These are phyloP conservation scores for Ganoderma sinense DNA, from an alignment of 1,284 basidiomycete genomes.

Conservation along the genomic window DNA sequence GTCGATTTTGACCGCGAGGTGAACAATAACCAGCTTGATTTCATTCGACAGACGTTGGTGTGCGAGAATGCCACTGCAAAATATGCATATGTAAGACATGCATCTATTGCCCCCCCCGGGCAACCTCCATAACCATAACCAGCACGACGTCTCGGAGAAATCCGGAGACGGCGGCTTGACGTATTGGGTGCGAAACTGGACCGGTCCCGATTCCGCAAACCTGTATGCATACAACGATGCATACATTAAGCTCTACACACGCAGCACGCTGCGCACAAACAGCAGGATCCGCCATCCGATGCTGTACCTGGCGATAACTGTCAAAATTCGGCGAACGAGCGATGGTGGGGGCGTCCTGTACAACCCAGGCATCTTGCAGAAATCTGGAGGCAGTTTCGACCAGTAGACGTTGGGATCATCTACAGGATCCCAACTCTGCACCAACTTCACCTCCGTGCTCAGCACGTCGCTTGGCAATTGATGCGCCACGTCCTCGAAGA, in stretches of 20 bases:
- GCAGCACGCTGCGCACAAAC: slow-evolving; percentile 5
- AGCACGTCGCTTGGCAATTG: neutral
- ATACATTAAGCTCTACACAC: neutral
- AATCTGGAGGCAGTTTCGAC: neutral
- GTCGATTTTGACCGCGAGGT: too few relatives aligned
- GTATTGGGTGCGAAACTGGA: too few relatives aligned
- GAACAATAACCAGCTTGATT: too few relatives aligned
- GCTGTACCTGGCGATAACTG: neutral
- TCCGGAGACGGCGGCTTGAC: too few relatives aligned
- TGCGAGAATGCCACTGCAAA: too few relatives aligned
- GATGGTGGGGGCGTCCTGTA: slow-evolving; percentile 1
- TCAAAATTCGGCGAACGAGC: neutral
- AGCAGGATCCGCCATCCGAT: neutral
- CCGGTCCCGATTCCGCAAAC: too few relatives aligned
- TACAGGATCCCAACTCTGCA: neutral
- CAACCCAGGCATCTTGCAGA: neutral
- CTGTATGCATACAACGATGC: too few relatives aligned
- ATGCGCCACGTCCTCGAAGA: neutral
- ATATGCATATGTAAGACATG: too few relatives aligned
- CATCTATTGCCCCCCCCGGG: too few relatives aligned
- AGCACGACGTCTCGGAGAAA: too few relatives aligned
- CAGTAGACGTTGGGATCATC: slow-evolving; percentile 11
- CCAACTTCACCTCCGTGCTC: neutral
- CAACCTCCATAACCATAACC: too few relatives aligned
- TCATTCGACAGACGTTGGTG: too few relatives aligned